Percentiles rank a stretch among this genome's conserved stretches.
These are phyloP conservation scores for Parasitella parasitica DNA, from an alignment of 371 early-diverging fungal species.

Conservation along the genomic window DNA sequence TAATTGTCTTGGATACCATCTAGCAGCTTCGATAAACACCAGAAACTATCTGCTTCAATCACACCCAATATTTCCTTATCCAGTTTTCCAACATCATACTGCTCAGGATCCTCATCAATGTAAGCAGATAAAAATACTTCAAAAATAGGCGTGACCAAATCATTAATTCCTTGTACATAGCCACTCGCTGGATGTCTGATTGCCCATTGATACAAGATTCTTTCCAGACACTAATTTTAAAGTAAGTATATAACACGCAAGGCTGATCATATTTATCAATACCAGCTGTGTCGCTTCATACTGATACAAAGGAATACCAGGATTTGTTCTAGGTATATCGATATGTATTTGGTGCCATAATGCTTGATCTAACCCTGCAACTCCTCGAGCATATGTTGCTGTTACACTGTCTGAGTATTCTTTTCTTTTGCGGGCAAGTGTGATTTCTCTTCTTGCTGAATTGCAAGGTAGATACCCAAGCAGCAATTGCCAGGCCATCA, in stretches of 20 bases:
- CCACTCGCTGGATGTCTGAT: conserved; percentile 97
- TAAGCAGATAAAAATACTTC: conserved; percentile 83
- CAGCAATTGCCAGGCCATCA: conserved; percentile 89
- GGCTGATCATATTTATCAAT: background rate
- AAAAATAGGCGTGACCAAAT: conserved; percentile 95
- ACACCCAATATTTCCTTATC: conserved; percentile 60
- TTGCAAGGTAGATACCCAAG: conserved; percentile 90
- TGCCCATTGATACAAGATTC: conserved; percentile 96
- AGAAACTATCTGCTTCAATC: conserved; percentile 94
- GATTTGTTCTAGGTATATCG: conserved; percentile 92
- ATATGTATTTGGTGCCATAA: conserved; percentile 95
- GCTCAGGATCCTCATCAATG: conserved; percentile 73
- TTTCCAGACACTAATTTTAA: conserved; percentile 70
- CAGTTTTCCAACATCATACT: conserved; percentile 60
- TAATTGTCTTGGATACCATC: conserved; percentile 98
- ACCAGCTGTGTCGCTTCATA: conserved; percentile 80
- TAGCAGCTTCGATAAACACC: conserved; percentile 93
- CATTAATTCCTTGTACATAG: conserved; percentile 99
- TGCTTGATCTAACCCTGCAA: conserved; percentile 78
- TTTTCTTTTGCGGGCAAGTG: conserved; percentile 83
- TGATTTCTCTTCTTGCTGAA: conserved; percentile 75
- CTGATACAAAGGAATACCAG: conserved; percentile 82
- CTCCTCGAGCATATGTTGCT: conserved; percentile 79
- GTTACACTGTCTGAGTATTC: conserved; percentile 86
- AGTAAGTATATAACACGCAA: background rate